phyloP scores from a whole-genome alignment of 2,329 filamentous ascomycete species.

The Monosporascus sp. region DNA sequence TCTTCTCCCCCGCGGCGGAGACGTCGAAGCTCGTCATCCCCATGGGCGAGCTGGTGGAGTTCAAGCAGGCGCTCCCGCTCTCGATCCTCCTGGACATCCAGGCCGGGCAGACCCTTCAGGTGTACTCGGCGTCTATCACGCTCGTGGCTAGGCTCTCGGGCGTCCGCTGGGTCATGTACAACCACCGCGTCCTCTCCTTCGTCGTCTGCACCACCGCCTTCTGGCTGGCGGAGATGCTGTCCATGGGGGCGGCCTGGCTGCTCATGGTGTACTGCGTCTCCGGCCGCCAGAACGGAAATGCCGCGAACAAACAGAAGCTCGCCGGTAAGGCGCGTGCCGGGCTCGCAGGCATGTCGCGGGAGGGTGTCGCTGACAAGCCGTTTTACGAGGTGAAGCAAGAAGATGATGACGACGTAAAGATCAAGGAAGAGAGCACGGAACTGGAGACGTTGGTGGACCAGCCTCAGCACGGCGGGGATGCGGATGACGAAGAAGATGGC shows the following conservation, averaged over 20 bases:
- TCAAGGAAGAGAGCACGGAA: slow-evolving; percentile 18
- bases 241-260: slow-evolving; percentile 61
- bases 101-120: slow-evolving; percentile 63
- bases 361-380: background rate
- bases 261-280: slow-evolving; percentile 36
- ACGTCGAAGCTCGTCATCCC: slow-evolving; percentile 57
- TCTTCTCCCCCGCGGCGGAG: slow-evolving; percentile 61
- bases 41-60: slow-evolving; percentile 70
- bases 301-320: background rate
- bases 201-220: slow-evolving; percentile 64
- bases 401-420: slow-evolving; percentile 8
- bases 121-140: slow-evolving; percentile 64
- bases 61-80: slow-evolving; percentile 43
- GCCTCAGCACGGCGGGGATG: slow-evolving; percentile 11
- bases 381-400: slow-evolving; percentile 5
- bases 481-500: slow-evolving; percentile 23
- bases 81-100: slow-evolving; percentile 60
- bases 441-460: slow-evolving; percentile 9
- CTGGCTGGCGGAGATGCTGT: slow-evolving; percentile 69
- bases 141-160: slow-evolving; percentile 73
- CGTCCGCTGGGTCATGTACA: slow-evolving; percentile 80
- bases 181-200: slow-evolving; percentile 67
- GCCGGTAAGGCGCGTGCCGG: background rate
- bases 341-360: background rate
- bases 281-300: slow-evolving; percentile 4